A percentile compares a stretch with the other conserved stretches of the same genome.
Conservation (phyloP, 1,139 yeast genomes). For the Blastobotrys raffinosifermentans region DNA sequence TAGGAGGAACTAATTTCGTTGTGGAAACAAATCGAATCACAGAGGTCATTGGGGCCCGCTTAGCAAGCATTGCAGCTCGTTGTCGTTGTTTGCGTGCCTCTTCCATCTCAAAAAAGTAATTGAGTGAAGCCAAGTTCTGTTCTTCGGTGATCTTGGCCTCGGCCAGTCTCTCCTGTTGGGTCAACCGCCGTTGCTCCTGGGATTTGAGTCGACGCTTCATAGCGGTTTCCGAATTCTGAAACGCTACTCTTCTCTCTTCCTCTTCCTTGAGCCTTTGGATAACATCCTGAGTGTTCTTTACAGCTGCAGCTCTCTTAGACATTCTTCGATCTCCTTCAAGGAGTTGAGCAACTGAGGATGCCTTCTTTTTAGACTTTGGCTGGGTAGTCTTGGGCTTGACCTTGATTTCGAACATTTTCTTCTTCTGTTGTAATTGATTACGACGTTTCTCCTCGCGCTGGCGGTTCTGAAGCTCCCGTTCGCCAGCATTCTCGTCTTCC, state of each 20-base stretch:
- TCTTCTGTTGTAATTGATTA: constrained; percentile 19
- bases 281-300: constrained; percentile 71
- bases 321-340: constrained; percentile 65
- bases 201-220: constrained; percentile 5
- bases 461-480: constrained; percentile 26
- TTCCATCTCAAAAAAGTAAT: constrained; percentile 78
- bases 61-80: constrained; percentile 62
- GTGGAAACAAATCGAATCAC: constrained; percentile 48
- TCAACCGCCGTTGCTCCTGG: constrained; percentile 40
- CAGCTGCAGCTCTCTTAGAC: constrained; percentile 73
- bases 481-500: constrained; percentile 36
- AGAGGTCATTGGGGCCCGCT: constrained; percentile 51
- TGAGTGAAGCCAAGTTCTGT: constrained; percentile 64
- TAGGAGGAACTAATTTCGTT: constrained; percentile 25
- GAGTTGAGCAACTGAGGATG: constrained; percentile 31
- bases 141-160: constrained; percentile 87
- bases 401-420: constrained; percentile 25
- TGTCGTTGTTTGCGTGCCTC: constrained; percentile 72
- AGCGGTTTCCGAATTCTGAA: constrained; percentile 24
- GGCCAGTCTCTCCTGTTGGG: constrained; percentile 79
- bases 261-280: constrained; percentile 66
- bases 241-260: constrained; percentile 49
- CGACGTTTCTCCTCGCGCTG: constrained; percentile 26
- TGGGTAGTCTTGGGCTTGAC: constrained; percentile 2
- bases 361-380: constrained; percentile 7